phyloP scores from a whole-genome alignment of 805 yeast genomes.

The Spathaspora girioi region DNA sequence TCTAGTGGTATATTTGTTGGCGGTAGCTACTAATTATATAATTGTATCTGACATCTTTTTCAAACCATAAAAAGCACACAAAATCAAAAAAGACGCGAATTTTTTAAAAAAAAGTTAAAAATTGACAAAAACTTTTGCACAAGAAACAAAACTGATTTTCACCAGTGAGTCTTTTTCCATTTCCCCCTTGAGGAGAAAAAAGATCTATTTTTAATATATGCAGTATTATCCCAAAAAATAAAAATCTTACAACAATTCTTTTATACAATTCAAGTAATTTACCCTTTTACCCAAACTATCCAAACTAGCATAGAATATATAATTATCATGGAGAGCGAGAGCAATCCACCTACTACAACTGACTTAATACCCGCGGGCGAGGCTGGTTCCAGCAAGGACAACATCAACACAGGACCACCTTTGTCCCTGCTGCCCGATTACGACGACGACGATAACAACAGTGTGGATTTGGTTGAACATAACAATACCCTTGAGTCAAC shows the following conservation, averaged over 20 bases:
- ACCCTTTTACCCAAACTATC: too few species aligned
- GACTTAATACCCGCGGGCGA: not conserved
- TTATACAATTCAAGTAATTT: too few species aligned
- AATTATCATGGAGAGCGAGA: not conserved
- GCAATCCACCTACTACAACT: not conserved
- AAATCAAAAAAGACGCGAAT: too few species aligned
- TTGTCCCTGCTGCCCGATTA: not conserved
- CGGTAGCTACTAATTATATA: too few species aligned
- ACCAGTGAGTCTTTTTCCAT: too few species aligned
- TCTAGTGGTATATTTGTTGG: too few species aligned
- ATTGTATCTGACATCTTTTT: too few species aligned
- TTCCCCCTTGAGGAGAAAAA: not conserved
- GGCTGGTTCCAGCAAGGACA: not conserved
- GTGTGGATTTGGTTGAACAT: not conserved
- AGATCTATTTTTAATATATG: not conserved
- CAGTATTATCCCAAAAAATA: not conserved
- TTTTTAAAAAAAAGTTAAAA: too few species aligned
- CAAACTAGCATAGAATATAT: not conserved
- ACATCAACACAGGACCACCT: not conserved
- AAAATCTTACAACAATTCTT: not conserved
- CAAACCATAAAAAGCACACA: too few species aligned
- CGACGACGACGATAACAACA: not conserved
- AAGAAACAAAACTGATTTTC: not conserved
- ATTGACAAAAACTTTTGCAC: not conserved
- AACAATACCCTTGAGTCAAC: constrained; percentile 21